Base-by-base conservation (phyloP, 2,329 filamentous ascomycete species). In the Cladosporium phlei region DNA sequence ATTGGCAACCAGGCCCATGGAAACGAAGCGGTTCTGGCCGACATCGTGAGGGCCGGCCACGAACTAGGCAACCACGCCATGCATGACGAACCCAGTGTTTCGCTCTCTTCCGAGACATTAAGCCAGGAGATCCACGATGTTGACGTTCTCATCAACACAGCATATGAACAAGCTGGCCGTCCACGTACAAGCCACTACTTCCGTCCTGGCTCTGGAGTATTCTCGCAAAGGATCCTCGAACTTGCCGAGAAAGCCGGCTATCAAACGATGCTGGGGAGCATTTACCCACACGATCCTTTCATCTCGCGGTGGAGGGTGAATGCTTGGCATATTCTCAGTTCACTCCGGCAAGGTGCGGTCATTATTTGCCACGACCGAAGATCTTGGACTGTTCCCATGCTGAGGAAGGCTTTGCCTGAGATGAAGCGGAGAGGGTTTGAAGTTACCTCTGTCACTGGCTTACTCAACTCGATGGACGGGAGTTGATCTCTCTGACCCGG, bases 221-320 rank as follows among this genome's bases (percentile, higher is more conserved):
- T 95, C 69, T 88, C 77, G 59, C 70, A 72, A 32, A 66, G 77
- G 14, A 90, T 95, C 81, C 73, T 85, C 12, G 60, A 60, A 25
- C 62, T 84, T 27, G 67, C 88, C 6, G 67, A 68, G 25, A 71
- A 68, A 42, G 62, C 88, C 51, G 83, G 82, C 3, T 90, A 88
- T 65, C 73, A 75, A 39, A 73, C 93, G 42, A 83, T 89, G n/a
- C 69, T 95, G 29, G 89, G 89, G 2, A 83, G 82, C 64, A 82
- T 95, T 30, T 95, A 94, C 67, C 89, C 89, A 4, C 88, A 95
- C 69, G 89, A 95, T 68, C 82, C 89, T n/a, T 88, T 94, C 72
- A 83, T 95, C 48, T 72, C 73, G 8, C 83, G 78, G 59, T 76
- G 79, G 55, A 69, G 72, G 53, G 55, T 89, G 43, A 95, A 95